These are phyloP conservation scores for Rosellinia necatrix DNA, from an alignment of 2,329 filamentous ascomycete species.

Conservation along the genomic window DNA sequence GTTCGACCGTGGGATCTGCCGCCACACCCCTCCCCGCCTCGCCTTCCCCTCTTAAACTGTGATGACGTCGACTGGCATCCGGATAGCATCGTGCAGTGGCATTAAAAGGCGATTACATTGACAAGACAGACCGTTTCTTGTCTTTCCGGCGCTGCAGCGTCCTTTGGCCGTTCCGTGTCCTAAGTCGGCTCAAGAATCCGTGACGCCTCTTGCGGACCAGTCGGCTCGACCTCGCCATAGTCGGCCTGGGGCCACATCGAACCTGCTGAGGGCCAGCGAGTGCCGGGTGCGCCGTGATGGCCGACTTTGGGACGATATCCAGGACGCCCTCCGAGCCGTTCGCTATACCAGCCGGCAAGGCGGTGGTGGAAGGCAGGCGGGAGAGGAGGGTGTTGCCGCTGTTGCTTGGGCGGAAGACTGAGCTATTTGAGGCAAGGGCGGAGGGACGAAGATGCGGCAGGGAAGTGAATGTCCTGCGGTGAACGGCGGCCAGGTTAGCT, in stretches of 20 bases:
- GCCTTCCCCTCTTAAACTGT: too few relatives aligned
- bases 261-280: slow-evolving; percentile 54
- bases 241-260: slow-evolving; percentile 63
- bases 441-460: slow-evolving; percentile 57
- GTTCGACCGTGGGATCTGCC: too few relatives aligned
- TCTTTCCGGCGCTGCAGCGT: slow-evolving; percentile 55
- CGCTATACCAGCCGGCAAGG: slow-evolving; percentile 2
- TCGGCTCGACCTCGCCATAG: slow-evolving; percentile 58
- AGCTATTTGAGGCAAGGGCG: slow-evolving; percentile 39
- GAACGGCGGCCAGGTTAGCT: background rate
- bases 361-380: slow-evolving; percentile 29
- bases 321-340: slow-evolving; percentile 33
- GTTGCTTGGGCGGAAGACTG: slow-evolving; percentile 37
- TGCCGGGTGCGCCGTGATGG: slow-evolving; percentile 58
- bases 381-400: slow-evolving; percentile 36
- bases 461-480: slow-evolving; percentile 52
- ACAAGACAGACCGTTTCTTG: slow-evolving; percentile 57
- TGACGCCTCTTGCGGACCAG: slow-evolving; percentile 63
- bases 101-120: slow-evolving; percentile 33
- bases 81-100: too few relatives aligned
- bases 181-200: slow-evolving; percentile 59
- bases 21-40: too few relatives aligned
- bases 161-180: slow-evolving; percentile 57
- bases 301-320: slow-evolving; percentile 52
- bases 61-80: background rate